Percentiles rank a stretch among this genome's conserved stretches.
Evolutionary conservation across 441 rosid species (phyloP).

Genomic region (Capsella rubella): DNA sequence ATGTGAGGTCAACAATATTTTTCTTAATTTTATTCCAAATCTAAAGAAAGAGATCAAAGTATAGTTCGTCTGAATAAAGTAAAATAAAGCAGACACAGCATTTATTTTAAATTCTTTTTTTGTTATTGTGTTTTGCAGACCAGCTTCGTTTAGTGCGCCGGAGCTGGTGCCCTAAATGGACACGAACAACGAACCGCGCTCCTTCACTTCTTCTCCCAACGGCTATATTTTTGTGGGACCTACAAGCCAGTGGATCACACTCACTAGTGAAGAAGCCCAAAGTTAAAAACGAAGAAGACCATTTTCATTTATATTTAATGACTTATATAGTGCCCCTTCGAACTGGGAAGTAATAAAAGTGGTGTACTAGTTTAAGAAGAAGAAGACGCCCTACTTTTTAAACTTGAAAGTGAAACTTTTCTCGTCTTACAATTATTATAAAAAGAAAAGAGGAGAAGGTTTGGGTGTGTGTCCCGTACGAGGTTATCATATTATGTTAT

Average conservation of each 20-base stretch:
- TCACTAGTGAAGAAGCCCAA: constrained; percentile 4
- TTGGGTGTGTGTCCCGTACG: constrained; percentile 36
- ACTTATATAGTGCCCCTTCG: constrained; percentile 1
- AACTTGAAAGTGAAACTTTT: constrained; percentile 22
- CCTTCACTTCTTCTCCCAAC: constrained; percentile 45
- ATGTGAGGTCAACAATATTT: not conserved
- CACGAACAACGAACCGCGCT: constrained; percentile 44
- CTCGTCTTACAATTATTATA: not conserved
- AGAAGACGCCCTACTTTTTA: constrained; percentile 23
- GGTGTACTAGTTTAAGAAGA: not conserved
- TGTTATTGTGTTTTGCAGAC: not conserved
- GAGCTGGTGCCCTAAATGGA: constrained; percentile 37
- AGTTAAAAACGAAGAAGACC: not conserved
- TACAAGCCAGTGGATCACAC: constrained; percentile 6
- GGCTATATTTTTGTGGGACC: constrained; percentile 50
- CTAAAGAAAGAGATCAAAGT: constrained; percentile 5
- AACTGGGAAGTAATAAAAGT: not conserved
- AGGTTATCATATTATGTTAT: constrained; percentile 23
- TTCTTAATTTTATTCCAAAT: constrained; percentile 12
- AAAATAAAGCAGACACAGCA: constrained; percentile 9
- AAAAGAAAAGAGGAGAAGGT: not conserved
- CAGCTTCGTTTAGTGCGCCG: constrained; percentile 40
- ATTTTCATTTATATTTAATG: not conserved
- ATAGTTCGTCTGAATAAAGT: constrained; percentile 16
- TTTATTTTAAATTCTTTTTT: not conserved